Base-by-base conservation (phyloP, 805 yeast species). In the Lachancea dasiensis region DNA sequence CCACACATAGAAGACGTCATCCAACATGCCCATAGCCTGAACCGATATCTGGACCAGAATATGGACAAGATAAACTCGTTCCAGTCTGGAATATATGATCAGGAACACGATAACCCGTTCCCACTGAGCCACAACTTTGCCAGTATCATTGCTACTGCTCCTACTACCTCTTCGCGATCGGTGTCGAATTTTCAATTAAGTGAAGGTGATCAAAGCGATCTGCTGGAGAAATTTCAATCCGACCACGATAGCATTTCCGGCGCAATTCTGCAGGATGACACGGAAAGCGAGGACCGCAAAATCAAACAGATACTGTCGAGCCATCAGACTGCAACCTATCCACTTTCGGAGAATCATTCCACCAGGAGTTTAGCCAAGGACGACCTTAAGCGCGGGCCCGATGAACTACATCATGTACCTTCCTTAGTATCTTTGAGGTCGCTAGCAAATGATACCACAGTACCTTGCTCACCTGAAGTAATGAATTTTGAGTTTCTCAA, bases 161-260 rank as follows among this genome's bases (percentile, higher is more conserved):
- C 37, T 11, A 36, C 38, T 8, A 32, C 44, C 14, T 22, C 39
- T 14, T 38, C 45, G n/a, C 58, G 54, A 2, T 51, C 58, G 2
- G 39, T 45, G 14, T 54, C 62, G 3, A 57, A 57, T 34, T 57
- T 57, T 26, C 53, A 46, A 14, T 37, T 57, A 28, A 56, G 59
- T 36, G 62, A 52, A n/a, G 31, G 38, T 23, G 56, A 47, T 15
- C 25, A 22, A 5, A 31, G 42, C 30, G 42, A 42, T 15, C 20
- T n/a, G 6, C 24, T 23, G 15, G 40, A 38, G 17, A 40, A 35
- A 6, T 16, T 14, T 10, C 18, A 25, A 15, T 23, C 31, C 7
- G 35, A 28, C 25, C 34, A 34, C 23, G 34, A 29, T 8, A 15
- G 21, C 11, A 10, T 27, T 5, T 23, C 33, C 2, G 29, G 25